These are phyloP conservation scores for Vachellia collinsii DNA, from an alignment of 306 rosid genomes.

Conservation along the genomic window DNA sequence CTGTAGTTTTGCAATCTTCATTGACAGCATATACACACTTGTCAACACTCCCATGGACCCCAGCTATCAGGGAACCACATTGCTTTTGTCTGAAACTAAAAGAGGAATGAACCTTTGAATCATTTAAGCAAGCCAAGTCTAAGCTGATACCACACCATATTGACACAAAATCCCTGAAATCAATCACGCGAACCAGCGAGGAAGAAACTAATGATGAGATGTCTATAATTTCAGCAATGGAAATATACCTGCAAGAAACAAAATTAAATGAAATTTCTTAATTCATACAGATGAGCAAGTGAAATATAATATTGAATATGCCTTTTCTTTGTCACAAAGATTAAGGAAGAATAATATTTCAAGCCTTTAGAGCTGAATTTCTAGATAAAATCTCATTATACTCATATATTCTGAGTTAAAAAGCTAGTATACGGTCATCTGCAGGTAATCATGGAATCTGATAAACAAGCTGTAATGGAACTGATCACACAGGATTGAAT, in stretches of 20 bases:
- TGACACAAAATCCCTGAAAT: conserved; percentile 7
- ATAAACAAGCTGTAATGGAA: background rate
- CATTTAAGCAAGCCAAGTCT: background rate
- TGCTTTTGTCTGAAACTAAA: background rate
- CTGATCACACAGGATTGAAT: background rate
- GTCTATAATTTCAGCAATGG: background rate
- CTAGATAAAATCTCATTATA: background rate
- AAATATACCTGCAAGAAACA: background rate
- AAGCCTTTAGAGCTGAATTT: background rate
- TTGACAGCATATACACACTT: background rate
- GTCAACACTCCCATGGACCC: background rate
- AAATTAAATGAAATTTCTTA: background rate
- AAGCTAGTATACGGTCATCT: background rate
- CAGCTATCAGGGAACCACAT: background rate
- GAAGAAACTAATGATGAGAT: background rate
- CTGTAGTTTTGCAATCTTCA: background rate
- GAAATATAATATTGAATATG: background rate
- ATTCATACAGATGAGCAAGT: background rate
- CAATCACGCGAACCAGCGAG: conserved; percentile 3
- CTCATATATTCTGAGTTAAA: background rate
- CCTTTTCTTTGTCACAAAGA: background rate
- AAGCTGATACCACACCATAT: conserved; percentile 6
- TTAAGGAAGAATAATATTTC: background rate
- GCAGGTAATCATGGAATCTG: conserved; percentile 4
- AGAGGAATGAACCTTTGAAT: conserved; percentile 6